Base-by-base conservation (phyloP, 352 stramenopile species). In the Pythium dissimile region DNA sequence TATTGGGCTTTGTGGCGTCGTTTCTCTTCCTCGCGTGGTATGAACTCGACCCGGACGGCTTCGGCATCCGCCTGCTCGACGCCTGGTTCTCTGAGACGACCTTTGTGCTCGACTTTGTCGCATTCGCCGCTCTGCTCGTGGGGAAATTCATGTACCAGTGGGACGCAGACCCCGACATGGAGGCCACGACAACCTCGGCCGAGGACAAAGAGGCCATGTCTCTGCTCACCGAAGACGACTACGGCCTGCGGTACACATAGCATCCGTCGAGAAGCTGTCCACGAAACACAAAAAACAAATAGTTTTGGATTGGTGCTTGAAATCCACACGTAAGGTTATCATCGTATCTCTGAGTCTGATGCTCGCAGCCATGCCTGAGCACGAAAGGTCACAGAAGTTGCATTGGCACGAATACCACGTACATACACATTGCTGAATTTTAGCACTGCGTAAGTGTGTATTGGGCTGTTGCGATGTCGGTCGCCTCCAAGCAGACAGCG, bases 161-260 rank as follows among this genome's bases (percentile, higher is more conserved):
- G 85, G 80, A 95, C 38, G 60, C 77, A 3, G 79, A 90, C 62
- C 81, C 79, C 42, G 79, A 87, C 16, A 80, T 87, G 28, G 77
- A 93, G 64, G 83, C 83, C 23, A 93, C 81, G 23, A 95, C 85
- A 24, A 77, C 75, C 43, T 93, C 83, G 12, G 85, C 83, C 10
- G 85, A 91, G 38, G 85, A 95, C 52, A 94, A 94, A 60, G 85
- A 94, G 53, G 78, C 80, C 8, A 77, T 81, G 62, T 85, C 84
- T 13, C 62, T 94, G 20, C 74, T 94, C 23, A 75, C 73, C 15
- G 71, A 87, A 57, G 75, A 83, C 46, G 80, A 92, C 54, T 92
- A 85, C 46, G 82, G 82, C 28, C 42, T 90, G 39, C 80, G 78
- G 8, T 92, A 92, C 67, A 89, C 73, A 60, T 92, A 80, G 53